Evolutionary conservation across 257 asterid genomes (phyloP).

Genomic region (Pogostemon cablin): DNA sequence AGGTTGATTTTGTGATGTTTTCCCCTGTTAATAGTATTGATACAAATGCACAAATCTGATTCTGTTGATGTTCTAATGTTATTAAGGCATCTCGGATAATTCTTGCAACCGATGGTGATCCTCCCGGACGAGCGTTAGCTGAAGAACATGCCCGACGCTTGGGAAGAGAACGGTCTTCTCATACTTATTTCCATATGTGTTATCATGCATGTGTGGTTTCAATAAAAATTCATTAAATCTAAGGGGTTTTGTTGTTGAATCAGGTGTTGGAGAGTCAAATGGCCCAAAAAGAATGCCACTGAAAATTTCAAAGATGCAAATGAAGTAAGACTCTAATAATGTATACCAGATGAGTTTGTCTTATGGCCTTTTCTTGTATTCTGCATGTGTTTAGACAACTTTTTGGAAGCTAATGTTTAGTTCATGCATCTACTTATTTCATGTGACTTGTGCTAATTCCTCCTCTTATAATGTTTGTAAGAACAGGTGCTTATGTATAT

Average conservation of each 20-base stretch:
- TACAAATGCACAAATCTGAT: constrained; percentile 34
- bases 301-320: constrained; percentile 78
- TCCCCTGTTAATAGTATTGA: constrained; percentile 22
- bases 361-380: too few relatives aligned
- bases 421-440: too few relatives aligned
- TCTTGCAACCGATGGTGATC: constrained; percentile 94
- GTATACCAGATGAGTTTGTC: too few relatives aligned
- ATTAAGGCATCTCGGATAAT: constrained; percentile 91
- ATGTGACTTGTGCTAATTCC: too few relatives aligned
- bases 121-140: constrained; percentile 95
- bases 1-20: constrained; percentile 50
- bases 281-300: constrained; percentile 78
- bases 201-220: constrained; percentile 6
- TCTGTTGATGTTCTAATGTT: constrained; percentile 27
- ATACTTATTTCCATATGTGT: constrained; percentile 19
- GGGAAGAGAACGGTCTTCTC: constrained; percentile 86
- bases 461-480: too few relatives aligned
- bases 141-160: constrained; percentile 98
- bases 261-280: constrained; percentile 97
- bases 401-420: too few relatives aligned
- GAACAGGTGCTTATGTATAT: too few relatives aligned
- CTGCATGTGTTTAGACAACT: too few relatives aligned
- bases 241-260: constrained; percentile 33
- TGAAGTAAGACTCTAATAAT: too few relatives aligned
- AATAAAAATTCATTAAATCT: constrained; percentile 16